A percentile compares a stretch with the other conserved stretches of the same genome.
phyloP scores from a whole-genome alignment of 805 yeast species.

The Candida ascalaphidarum region DNA sequence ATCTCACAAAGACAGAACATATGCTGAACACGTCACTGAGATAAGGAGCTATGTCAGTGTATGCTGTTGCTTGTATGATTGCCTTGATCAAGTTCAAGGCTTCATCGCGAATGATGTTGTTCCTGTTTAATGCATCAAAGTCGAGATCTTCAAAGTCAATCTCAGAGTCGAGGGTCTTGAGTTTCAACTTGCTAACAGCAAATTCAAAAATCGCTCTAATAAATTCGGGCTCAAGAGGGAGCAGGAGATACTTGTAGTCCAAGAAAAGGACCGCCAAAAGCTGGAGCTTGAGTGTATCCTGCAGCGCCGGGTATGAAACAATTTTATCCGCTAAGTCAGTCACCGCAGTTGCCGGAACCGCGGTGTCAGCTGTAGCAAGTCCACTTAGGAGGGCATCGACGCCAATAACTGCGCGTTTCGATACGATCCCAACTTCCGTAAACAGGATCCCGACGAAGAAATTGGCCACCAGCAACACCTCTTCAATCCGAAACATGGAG shows the following conservation, averaged over 20 bases:
- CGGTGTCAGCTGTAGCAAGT: no score
- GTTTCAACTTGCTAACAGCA: constrained; percentile 2
- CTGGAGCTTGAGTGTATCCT: background rate
- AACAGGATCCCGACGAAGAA: constrained; percentile 29
- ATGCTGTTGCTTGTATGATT: constrained; percentile 11
- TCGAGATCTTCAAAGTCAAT: constrained; percentile 28
- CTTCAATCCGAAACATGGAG: constrained; percentile 24
- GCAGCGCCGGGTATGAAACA: no score
- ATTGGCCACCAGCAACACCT: constrained; percentile 17
- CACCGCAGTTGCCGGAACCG: no score
- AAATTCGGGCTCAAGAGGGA: no score
- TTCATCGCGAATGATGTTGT: constrained; percentile 44
- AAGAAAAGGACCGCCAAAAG: constrained; percentile 6
- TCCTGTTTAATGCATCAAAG: constrained; percentile 31
- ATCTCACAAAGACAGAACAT: constrained; percentile 16
- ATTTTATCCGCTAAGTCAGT: no score
- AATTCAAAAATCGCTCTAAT: constrained; percentile 2
- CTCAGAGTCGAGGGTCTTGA: constrained; percentile 1
- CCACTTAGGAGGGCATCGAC: constrained; percentile 33
- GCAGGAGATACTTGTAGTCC: no score
- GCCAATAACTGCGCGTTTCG: constrained; percentile 42
- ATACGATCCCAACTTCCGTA: constrained; percentile 33
- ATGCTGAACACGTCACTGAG: constrained; percentile 9
- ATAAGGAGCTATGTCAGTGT: constrained; percentile 4
- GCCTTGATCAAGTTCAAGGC: constrained; percentile 36